These are phyloP conservation scores for Mariannaea elegans DNA, from an alignment of 2,329 filamentous ascomycete species.

Conservation along the genomic window DNA sequence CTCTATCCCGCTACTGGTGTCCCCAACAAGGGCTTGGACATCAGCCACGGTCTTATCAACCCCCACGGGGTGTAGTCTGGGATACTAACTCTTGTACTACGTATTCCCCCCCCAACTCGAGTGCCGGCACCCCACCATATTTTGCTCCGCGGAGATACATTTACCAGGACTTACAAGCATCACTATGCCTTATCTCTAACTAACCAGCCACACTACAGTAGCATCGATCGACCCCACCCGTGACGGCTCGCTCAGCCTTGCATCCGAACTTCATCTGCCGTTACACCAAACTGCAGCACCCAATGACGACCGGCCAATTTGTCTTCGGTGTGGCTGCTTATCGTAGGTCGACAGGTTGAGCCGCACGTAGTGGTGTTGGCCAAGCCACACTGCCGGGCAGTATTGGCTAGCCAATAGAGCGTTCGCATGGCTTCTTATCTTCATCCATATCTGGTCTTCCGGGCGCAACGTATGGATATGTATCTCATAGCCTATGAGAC, in stretches of 20 bases:
- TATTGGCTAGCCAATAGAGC: constrained; percentile 19
- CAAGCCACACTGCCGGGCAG: constrained; percentile 28
- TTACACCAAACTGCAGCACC: constrained; percentile 21
- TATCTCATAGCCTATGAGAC: constrained; percentile 25
- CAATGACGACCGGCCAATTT: constrained; percentile 35
- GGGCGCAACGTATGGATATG: constrained; percentile 11
- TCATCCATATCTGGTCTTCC: constrained; percentile 18
- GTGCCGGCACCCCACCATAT: constrained; percentile 27
- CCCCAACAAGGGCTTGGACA: not conserved
- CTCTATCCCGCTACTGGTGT: not conserved
- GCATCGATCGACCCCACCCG: constrained; percentile 19
- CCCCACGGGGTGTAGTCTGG: constrained; percentile 16
- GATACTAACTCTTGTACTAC: constrained; percentile 4
- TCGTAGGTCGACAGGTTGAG: constrained; percentile 35
- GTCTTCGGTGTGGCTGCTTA: constrained; percentile 32
- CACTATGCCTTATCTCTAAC: constrained; percentile 36
- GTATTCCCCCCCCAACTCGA: constrained; percentile 35
- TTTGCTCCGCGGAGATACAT: constrained; percentile 40
- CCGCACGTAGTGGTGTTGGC: constrained; percentile 33
- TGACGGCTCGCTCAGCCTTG: constrained; percentile 27
- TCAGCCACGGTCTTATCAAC: constrained; percentile 28
- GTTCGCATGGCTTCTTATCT: constrained; percentile 35
- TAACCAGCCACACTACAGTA: constrained; percentile 21
- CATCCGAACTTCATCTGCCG: constrained; percentile 29
- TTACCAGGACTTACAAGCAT: constrained; percentile 27